Evolutionary conservation across 192 early-diverging fungal genomes (phyloP).

Genomic region (Umbelopsis ramanniana): DNA sequence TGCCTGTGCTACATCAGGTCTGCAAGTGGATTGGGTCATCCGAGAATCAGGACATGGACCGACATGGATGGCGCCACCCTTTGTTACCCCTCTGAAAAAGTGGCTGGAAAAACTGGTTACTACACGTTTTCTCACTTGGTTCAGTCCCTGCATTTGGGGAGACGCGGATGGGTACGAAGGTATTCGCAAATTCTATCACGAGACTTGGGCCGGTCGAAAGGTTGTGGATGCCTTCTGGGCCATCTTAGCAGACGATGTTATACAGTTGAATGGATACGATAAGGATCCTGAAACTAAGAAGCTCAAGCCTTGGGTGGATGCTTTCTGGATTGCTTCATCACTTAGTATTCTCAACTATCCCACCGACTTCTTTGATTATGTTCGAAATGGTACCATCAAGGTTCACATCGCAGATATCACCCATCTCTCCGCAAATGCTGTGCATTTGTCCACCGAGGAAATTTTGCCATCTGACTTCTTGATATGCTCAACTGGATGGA

Average conservation of each 20-base stretch:
- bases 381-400: constrained; percentile 6
- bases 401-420: constrained; percentile 10
- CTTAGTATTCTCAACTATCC: constrained; percentile 20
- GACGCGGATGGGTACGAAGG: constrained; percentile 8
- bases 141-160: constrained; percentile 23
- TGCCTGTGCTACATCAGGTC: neutral
- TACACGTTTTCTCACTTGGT: constrained; percentile 14
- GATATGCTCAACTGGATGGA: constrained; percentile 23
- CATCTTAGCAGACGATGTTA: neutral
- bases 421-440: neutral
- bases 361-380: constrained; percentile 21
- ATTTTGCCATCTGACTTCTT: neutral
- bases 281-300: constrained; percentile 1
- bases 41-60: constrained; percentile 21
- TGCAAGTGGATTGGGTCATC: constrained; percentile 21
- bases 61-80: constrained; percentile 21
- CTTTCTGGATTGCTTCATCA: constrained; percentile 16
- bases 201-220: constrained; percentile 14
- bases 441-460: constrained; percentile 11
- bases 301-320: neutral
- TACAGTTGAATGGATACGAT: constrained; percentile 12
- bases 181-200: constrained; percentile 1
- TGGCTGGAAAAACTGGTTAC: constrained; percentile 22
- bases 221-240: constrained; percentile 15
- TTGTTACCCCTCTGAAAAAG: constrained; percentile 13